Base-by-base conservation (phyloP, 352 stramenopile species). In the Pythium rhizo-oryzae region DNA sequence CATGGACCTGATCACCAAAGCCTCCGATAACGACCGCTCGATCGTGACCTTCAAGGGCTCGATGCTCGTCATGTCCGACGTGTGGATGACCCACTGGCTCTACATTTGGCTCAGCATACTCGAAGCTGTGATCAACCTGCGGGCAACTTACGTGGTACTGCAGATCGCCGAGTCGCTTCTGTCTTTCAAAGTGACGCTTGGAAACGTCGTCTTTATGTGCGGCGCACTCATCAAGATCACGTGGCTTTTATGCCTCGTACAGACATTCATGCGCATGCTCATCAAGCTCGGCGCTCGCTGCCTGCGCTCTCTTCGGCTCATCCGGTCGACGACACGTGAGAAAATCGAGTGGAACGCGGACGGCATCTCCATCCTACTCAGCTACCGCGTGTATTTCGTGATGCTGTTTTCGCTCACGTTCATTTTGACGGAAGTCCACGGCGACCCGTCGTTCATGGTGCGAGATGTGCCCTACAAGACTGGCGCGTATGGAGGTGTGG, bases 1-100 rank as follows among this genome's bases (percentile, higher is more conserved):
- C 59, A 87, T 86, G 80, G 59, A 68, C 8, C 28, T 80, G 4
- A 70, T 72, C 1, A 75, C 70, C 4, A 69, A 66, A 28, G 71
- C 76, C 30, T 50, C 78, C 2, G 76, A 82, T 8, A 61, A 87
- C n/a, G 71, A 75, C 18, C 77, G 69, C 15, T n/a, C 64, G 0
- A 72, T 87, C 11, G 80, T 90, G 33, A 71, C 64, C 1, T 86
- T 89, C 66, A 84, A 86, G 28, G 82, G 77, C 23, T 74, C 65
- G 46, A 30, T 79, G 15, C 62, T 90, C 23, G 78, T 87, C 65
- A 80, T 75, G 0, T 87, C 80, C 1, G 78, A 89, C 28, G 59
- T 86, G 2, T 89, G 82, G 80, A 84, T 89, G 59, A 89, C 87
- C 62, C 80, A 90, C 55, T 90, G 82, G 82, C 66, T 89, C 1